Conservation (phyloP, 2,329 filamentous ascomycete genomes). For the Basipetospora chlamydospora region DNA sequence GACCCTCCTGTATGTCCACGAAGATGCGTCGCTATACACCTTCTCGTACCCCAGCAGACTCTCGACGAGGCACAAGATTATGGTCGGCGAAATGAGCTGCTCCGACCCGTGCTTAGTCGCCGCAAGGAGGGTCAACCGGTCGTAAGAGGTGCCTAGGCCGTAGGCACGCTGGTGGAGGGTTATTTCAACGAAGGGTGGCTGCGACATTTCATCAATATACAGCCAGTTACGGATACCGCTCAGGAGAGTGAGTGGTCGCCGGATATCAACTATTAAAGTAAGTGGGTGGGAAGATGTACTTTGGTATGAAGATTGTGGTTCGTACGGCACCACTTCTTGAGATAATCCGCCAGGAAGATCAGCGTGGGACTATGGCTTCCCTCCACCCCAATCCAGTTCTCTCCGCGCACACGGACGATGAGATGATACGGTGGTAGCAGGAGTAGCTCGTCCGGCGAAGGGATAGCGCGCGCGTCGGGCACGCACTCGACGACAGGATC, state of each 20-base stretch:
- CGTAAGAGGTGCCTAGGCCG: not conserved
- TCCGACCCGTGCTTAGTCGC: not conserved
- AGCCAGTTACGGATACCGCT: too few species aligned
- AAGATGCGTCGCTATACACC: not conserved
- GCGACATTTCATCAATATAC: too few species aligned
- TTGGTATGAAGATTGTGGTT: conserved; percentile 23
- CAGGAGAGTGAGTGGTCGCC: not conserved
- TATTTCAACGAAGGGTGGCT: not conserved
- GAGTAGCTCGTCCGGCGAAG: conserved; percentile 32
- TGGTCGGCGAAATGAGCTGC: not conserved
- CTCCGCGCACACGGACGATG: conserved; percentile 18
- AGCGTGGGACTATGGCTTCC: conserved; percentile 32
- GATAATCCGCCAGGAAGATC: conserved; percentile 28
- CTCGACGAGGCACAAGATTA: not conserved
- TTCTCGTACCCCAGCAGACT: not conserved
- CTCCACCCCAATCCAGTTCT: conserved; percentile 24
- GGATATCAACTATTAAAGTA: not conserved
- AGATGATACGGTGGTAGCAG: conserved; percentile 32
- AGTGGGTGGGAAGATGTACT: conserved; percentile 12
- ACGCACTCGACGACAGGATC: conserved; percentile 22
- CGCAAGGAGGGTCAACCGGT: not conserved
- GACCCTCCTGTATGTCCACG: not conserved
- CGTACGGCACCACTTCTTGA: conserved; percentile 30
- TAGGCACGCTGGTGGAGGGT: not conserved
- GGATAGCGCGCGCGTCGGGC: conserved; percentile 24